Percentiles rank a stretch among this genome's conserved stretches.
Evolutionary conservation across 805 yeast genomes (phyloP).

Genomic region (Yamadazyma olivae): DNA sequence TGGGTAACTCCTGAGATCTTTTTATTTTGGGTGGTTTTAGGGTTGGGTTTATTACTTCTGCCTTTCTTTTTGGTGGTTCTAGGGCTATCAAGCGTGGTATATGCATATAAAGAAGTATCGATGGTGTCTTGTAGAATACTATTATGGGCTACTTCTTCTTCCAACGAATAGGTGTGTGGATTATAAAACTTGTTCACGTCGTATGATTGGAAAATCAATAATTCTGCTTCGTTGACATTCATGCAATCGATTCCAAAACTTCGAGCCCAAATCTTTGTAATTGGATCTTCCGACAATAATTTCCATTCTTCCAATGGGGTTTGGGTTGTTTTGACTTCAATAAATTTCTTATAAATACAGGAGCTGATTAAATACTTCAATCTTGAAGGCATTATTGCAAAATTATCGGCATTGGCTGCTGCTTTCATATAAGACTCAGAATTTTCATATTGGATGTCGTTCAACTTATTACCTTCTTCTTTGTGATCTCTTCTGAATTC

Average conservation of each 20-base stretch:
- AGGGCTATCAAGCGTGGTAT: conserved; percentile 13
- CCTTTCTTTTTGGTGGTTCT: neutral
- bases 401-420: conserved; percentile 21
- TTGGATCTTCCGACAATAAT: conserved; percentile 59
- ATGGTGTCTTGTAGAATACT: conserved; percentile 29
- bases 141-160: conserved; percentile 20
- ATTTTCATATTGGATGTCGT: conserved; percentile 28
- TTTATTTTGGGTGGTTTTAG: conserved; percentile 1
- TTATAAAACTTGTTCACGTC: conserved; percentile 30
- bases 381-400: conserved; percentile 50
- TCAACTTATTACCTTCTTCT: conserved; percentile 6
- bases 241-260: conserved; percentile 53
- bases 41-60: neutral
- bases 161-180: conserved; percentile 26
- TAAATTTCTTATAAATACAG: conserved; percentile 51
- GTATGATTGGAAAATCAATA: conserved; percentile 32
- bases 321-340: conserved; percentile 26
- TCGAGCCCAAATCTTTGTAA: conserved; percentile 50
- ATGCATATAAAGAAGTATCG: conserved; percentile 30
- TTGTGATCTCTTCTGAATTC: too few relatives aligned
- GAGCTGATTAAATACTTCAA: conserved; percentile 55
- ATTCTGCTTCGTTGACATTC: conserved; percentile 51
- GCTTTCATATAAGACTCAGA: conserved; percentile 22
- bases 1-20: conserved; percentile 3
- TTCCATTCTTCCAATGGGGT: conserved; percentile 44